phyloP scores from a whole-genome alignment of 2,329 filamentous ascomycete species.

The Dactylellina leptospora region DNA sequence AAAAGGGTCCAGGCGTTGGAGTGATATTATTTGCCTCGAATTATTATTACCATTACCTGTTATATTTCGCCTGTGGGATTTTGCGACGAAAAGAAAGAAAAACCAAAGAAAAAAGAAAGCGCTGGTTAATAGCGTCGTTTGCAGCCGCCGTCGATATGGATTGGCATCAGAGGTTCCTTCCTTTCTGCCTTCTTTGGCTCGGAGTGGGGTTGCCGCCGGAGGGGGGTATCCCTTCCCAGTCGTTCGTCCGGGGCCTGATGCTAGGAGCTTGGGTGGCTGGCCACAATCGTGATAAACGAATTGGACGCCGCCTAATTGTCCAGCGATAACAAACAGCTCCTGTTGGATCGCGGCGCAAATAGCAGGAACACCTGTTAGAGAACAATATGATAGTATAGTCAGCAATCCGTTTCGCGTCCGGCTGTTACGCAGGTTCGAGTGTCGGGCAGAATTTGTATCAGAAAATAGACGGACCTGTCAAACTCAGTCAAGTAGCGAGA shows the following conservation, averaged over 20 bases:
- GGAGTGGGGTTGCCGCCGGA: conserved; percentile 48
- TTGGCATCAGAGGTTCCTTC: conserved; percentile 17
- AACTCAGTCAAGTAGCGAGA: conserved; percentile 16
- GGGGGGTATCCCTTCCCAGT: conserved; percentile 17
- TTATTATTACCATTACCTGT: conserved; percentile 32
- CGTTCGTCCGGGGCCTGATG: conserved; percentile 24
- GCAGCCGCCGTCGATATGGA: conserved; percentile 35
- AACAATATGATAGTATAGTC: neutral
- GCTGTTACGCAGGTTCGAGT: conserved; percentile 5
- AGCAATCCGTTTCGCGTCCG: conserved; percentile 16
- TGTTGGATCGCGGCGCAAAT: conserved; percentile 1
- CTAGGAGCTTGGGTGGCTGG: conserved; percentile 14
- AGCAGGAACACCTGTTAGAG: conserved; percentile 10
- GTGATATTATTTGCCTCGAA: conserved; percentile 29
- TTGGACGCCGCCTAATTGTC: conserved; percentile 11
- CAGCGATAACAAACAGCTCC: conserved; percentile 21
- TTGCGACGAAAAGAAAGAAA: neutral
- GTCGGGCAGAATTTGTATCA: neutral
- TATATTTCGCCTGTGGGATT: conserved; percentile 8
- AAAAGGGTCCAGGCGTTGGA: conserved; percentile 10
- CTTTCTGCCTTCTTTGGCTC: conserved; percentile 9
- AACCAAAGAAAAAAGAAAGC: conserved; percentile 15
- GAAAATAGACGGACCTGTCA: conserved; percentile 38
- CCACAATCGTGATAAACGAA: conserved; percentile 42
- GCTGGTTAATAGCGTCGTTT: conserved; percentile 20